These are phyloP conservation scores for Primulina eburnea DNA, from an alignment of 257 asterid species.

Conservation along the genomic window DNA sequence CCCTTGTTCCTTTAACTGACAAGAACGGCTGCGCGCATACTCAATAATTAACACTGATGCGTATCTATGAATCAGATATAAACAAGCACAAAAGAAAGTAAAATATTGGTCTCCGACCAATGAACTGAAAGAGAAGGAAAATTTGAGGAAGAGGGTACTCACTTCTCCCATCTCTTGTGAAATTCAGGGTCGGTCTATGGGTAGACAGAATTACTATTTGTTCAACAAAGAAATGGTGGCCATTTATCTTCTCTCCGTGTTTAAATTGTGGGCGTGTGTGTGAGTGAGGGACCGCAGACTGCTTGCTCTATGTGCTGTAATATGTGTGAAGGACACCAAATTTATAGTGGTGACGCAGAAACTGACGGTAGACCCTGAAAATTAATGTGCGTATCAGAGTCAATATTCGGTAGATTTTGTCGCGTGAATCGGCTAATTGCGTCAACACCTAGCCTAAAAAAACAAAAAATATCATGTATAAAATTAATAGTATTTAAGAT, in stretches of 20 bases:
- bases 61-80: not conserved
- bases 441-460: too few relatives aligned
- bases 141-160: constrained; percentile 13
- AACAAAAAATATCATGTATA: too few relatives aligned
- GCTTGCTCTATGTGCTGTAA: not conserved
- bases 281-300: not conserved
- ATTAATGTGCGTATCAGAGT: not conserved
- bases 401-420: not conserved
- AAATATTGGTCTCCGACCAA: not conserved
- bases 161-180: constrained; percentile 48
- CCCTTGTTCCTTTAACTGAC: not conserved
- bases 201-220: not conserved
- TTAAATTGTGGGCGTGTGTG: not conserved
- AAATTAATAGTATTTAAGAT: too few relatives aligned
- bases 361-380: not conserved
- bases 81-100: not conserved
- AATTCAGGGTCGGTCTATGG: not conserved
- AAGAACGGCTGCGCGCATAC: not conserved
- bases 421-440: not conserved
- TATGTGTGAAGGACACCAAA: not conserved
- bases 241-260: not conserved
- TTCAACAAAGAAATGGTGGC: not conserved
- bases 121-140: not conserved
- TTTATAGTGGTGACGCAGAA: not conserved
- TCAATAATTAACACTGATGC: not conserved